Base-by-base conservation (phyloP, 495 filamentous ascomycete genomes). In the Viridothelium virens region DNA sequence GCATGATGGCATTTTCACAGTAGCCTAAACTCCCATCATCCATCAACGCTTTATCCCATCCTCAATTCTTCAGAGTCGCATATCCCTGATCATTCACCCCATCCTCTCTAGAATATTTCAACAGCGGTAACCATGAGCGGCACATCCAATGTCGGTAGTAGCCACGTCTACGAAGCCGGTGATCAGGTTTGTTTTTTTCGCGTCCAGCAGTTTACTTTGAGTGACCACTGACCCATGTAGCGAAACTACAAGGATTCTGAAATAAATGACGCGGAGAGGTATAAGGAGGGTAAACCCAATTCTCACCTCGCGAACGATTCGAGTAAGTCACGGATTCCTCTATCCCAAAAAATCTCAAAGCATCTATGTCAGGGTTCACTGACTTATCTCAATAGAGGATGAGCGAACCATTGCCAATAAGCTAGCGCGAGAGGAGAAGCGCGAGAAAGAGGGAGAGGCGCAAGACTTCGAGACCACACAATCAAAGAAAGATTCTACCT, bases 351-450 rank as follows among this genome's bases (percentile, higher is more conserved):
- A 33, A 56, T 34, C 18, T 59, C 53, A 1, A n/a, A 5, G 25
- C 0, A 59, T 1, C 5, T 18, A 50, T 71, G 25, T 18, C 53
- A 41, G 36, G 47, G 31, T 5, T 66, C 37, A 64, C 3, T 62
- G 25, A 53, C 50, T 37, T 44, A 48, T n/a, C 7, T 31, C 37
- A 33, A 6, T 64, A 91, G 87, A 95, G 83, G 90, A 93, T 72
- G 77, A 90, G 71, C 83, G 91, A 70, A 84, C 88, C 38, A 92
- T 95, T 69, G 87, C 86, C 68, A 91, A 92, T 80, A 87, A 85
- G 72, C 81, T 91, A 37, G 88, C 80, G 7, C 82, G 85, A 10
- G 87, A 89, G 70, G 75, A 79, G 68, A 73, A 84, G 79, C 78
- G 80, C 63, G 53, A 80, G 75, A 67, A 72, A 37, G 71, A 80